A percentile compares a stretch with the other conserved stretches of the same genome.
These are phyloP conservation scores for Cyclotella baltica DNA, from an alignment of 108 stramenopile genomes.

Conservation along the genomic window DNA sequence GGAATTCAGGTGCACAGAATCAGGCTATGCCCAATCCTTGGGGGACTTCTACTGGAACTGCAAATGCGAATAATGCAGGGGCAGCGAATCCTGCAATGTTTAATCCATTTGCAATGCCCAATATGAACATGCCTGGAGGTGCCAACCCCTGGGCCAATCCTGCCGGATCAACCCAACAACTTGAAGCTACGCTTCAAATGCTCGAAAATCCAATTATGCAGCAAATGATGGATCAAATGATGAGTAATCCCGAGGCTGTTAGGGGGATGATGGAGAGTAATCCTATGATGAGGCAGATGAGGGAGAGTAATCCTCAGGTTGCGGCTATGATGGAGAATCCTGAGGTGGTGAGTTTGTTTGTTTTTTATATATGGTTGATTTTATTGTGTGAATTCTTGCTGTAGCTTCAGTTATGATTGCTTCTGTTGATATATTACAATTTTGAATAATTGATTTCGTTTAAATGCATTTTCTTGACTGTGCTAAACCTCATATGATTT, in stretches of 20 bases:
- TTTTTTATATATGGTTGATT: background rate
- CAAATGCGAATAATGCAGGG: constrained; percentile 1
- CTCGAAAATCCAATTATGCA: constrained; percentile 81
- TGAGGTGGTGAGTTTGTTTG: constrained; percentile 35
- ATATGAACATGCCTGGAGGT: constrained; percentile 27
- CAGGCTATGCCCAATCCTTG: constrained; percentile 96
- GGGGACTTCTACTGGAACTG: constrained; percentile 45
- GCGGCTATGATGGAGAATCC: constrained; percentile 56
- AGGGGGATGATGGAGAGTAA: constrained; percentile 59
- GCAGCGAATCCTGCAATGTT: constrained; percentile 7
- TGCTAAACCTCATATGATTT: too few species aligned
- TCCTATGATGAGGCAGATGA: constrained; percentile 56
- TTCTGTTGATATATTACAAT: too few species aligned
- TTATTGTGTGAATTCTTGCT: background rate
- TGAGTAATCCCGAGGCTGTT: constrained; percentile 67
- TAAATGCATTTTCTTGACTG: too few species aligned
- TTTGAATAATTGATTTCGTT: too few species aligned
- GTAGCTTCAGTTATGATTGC: too few species aligned
- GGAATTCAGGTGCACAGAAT: constrained; percentile 67
- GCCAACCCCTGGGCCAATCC: constrained; percentile 57
- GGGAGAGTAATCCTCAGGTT: constrained; percentile 60
- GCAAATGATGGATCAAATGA: constrained; percentile 76
- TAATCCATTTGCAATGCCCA: constrained; percentile 54
- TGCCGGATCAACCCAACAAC: constrained; percentile 60
- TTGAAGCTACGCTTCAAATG: constrained; percentile 71